phyloP scores from a whole-genome alignment of 2,329 filamentous ascomycete genomes.

The Beauveria bassiana region DNA sequence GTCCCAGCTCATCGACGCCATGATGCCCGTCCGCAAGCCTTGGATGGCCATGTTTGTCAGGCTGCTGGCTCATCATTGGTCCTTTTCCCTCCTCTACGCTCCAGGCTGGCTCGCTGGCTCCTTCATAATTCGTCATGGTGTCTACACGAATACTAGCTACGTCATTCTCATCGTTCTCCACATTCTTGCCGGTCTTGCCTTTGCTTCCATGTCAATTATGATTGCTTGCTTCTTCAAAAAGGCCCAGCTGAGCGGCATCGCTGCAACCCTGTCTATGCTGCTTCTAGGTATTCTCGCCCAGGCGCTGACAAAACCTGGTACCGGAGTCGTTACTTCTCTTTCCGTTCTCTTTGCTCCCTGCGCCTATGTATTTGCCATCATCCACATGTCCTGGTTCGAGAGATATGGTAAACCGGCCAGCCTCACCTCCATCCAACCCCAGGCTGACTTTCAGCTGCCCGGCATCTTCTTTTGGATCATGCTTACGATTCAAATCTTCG shows the following conservation, averaged over 20 bases:
- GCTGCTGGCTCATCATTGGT: constrained; percentile 70
- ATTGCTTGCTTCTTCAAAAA: constrained; percentile 79
- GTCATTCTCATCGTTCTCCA: constrained; percentile 67
- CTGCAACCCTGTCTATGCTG: constrained; percentile 63
- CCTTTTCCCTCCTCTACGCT: constrained; percentile 72
- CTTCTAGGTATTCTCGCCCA: constrained; percentile 78
- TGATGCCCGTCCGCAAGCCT: constrained; percentile 68
- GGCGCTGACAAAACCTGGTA: constrained; percentile 55
- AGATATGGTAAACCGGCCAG: constrained; percentile 50
- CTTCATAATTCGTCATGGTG: constrained; percentile 52
- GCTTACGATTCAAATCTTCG: constrained; percentile 66
- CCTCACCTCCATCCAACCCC: constrained; percentile 53
- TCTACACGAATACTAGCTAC: constrained; percentile 57
- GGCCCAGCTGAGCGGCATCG: constrained; percentile 80
- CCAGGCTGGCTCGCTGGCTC: constrained; percentile 77
- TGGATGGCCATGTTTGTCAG: constrained; percentile 75
- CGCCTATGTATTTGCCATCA: constrained; percentile 76
- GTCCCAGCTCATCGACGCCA: constrained; percentile 81
- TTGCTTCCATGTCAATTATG: constrained; percentile 74
- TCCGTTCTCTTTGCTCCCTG: constrained; percentile 78
- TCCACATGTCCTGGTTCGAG: constrained; percentile 72
- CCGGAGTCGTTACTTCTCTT: constrained; percentile 58
- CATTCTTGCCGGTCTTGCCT: constrained; percentile 65
- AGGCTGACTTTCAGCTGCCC: constrained; percentile 59
- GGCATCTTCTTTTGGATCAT: constrained; percentile 75